Evolutionary conservation across 148 eudicot genomes (phyloP).

Genomic region (Diospyros lotus): DNA sequence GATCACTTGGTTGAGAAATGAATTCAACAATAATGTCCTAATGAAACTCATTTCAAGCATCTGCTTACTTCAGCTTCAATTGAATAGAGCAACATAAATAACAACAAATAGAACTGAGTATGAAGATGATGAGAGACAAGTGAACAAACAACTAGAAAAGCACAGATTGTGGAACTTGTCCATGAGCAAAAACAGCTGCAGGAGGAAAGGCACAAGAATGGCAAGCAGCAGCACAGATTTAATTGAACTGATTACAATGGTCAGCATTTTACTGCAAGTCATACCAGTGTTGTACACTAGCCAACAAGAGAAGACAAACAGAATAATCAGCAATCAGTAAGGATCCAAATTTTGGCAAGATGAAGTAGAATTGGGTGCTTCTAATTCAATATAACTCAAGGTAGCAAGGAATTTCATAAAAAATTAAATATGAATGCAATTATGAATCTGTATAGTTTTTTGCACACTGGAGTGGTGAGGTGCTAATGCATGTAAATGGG

Average conservation of each 20-base stretch:
- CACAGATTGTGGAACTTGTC: not conserved
- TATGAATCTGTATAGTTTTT: no score
- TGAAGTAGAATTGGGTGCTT: not conserved
- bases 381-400: not conserved
- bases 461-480: no score
- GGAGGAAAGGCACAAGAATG: not conserved
- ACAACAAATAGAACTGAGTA: not conserved
- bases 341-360: not conserved
- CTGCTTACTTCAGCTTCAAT: not conserved
- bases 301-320: not conserved
- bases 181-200: not conserved
- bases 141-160: not conserved
- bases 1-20: not conserved
- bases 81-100: not conserved
- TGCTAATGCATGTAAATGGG: no score
- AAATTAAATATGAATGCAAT: no score
- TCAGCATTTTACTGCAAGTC: not conserved
- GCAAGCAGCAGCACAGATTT: not conserved
- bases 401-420: not conserved
- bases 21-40: not conserved
- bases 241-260: not conserved
- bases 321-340: not conserved
- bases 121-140: not conserved
- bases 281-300: not conserved
- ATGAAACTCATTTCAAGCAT: not conserved